phyloP scores from a whole-genome alignment of 1,284 basidiomycete genomes.

The Ceratobasidium sp. region DNA sequence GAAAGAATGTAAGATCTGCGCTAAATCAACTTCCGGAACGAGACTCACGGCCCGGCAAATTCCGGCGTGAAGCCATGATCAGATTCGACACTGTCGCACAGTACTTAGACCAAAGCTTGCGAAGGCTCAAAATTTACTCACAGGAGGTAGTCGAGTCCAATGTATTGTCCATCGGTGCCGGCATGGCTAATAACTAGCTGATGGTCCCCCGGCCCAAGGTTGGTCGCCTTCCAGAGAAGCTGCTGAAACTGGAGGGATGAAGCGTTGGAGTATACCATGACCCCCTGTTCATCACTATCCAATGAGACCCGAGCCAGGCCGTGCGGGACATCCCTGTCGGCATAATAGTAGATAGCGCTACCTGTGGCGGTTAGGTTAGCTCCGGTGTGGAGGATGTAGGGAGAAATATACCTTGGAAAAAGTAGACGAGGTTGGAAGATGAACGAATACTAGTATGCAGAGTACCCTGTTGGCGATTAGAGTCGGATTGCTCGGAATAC shows the following conservation, averaged over 20 bases:
- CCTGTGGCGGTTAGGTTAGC: not conserved
- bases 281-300: constrained; percentile 1
- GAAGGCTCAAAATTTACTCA: not conserved
- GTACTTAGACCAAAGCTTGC: not conserved
- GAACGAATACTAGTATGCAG: not conserved
- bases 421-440: constrained; percentile 16
- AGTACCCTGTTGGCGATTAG: not conserved
- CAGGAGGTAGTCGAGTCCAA: constrained; percentile 25
- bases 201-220: constrained; percentile 16
- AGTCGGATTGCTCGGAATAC: not conserved
- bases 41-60: constrained; percentile 13
- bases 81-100: not conserved
- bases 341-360: constrained; percentile 19
- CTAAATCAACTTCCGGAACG: not conserved
- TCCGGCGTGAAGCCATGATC: constrained; percentile 23
- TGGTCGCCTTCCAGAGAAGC: constrained; percentile 4
- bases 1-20: not conserved
- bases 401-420: constrained; percentile 3
- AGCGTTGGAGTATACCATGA: not conserved
- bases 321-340: constrained; percentile 23
- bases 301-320: not conserved
- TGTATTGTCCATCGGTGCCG: constrained; percentile 5
- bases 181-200: constrained; percentile 16
- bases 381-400: not conserved
- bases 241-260: constrained; percentile 14